Base-by-base conservation (phyloP, 345 rosid species). In the Dimocarpus longan region DNA sequence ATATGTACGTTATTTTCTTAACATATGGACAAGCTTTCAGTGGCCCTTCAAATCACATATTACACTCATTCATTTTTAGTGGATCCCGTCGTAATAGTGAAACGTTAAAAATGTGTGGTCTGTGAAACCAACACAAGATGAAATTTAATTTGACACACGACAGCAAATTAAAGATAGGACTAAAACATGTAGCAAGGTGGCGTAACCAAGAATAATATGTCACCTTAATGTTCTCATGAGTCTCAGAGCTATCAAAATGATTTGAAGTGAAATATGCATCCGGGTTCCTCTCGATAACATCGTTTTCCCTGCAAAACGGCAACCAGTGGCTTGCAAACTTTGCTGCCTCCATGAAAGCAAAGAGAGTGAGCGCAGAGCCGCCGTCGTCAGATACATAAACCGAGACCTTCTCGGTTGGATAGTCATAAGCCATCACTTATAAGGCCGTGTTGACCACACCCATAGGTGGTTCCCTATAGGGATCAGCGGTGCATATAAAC, bases 401-500 rank as follows among this genome's bases (percentile, higher is more conserved):
- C 15, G 97, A 88, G 32, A 92, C 46, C 86, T 89, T 95, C 73
- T 90, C 87, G 3, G 85, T 16, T 5, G 98, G 98, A 79, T 95
- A 95, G 40, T 91, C 91, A 21, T 90, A 95, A 1, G 91, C 94
- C 94, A 95, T 85, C 62, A 88, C 91, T 0, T 97, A 95, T 67
- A 95, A 82, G 13, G 88, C 92, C 1, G 98, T 92, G 88, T 89
- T 93, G 67, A 85, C 97, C 56, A 90, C 93, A 65, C 80, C 83
- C 7, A 90, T 72, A 0, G 98, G 98, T 10, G 97, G 98, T 80
- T 95, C 98, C 81, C 89, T 95, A 83, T 82, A 88, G 0, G 98
- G 98, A 82, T 93, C 98, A 42, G 98, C 97, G 8, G 98, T 93
- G 90, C 98, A 95, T 65, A 95, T 78, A 72, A 93, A 91, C 80